Base-by-base conservation (phyloP, 2,329 filamentous ascomycete species). In the Ophiocordyceps camponoti-rufipedis region DNA sequence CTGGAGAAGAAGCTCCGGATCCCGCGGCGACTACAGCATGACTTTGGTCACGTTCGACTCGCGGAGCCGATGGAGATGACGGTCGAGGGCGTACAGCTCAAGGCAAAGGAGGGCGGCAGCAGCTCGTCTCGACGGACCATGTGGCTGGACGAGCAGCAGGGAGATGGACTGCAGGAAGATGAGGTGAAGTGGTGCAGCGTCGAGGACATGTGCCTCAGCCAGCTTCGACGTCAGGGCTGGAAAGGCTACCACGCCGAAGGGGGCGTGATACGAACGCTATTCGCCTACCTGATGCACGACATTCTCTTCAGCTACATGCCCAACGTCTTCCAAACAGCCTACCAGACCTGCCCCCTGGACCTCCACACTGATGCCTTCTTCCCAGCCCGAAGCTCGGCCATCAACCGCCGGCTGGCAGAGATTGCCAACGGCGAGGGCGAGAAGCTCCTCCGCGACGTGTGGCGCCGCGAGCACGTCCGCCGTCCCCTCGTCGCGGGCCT, bases 241-340 rank as follows among this genome's bases (percentile, higher is more conserved):
- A 94, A 94, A 60, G 91, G 91, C 11, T 95, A 89, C 56, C 91
- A 98, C 62, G 78, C 82, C 16, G 91, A 98, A 67, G 86, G 87
- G 32, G 85, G 88, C 2, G 88, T 96, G 53, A 67, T 96, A 7
- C 79, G 87, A n/a, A 98, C 91, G 0, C 68, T 98, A 28, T 88
- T 88, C 61, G 82, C 80, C 13, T 89, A 91, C 56, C 75, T 98
- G 16, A 94, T 96, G 67, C 91, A 81, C 66, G 89, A 98, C 61
- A 75, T 96, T 23, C 68, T 98, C 7, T 96, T 96, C 63, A 70
- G 86, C 28, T 94, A 94, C 61, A 75, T 96, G 5, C 89, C 91
- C 28, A 94, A 96, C 54, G 89, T 98, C 46, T 98, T 98, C 61
- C 89, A 96, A 59, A 98, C 91, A 6, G 77, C 82, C 1, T 98